These are phyloP conservation scores for Plenodomus lindquistii DNA, from an alignment of 2,329 filamentous ascomycete genomes.

Conservation along the genomic window DNA sequence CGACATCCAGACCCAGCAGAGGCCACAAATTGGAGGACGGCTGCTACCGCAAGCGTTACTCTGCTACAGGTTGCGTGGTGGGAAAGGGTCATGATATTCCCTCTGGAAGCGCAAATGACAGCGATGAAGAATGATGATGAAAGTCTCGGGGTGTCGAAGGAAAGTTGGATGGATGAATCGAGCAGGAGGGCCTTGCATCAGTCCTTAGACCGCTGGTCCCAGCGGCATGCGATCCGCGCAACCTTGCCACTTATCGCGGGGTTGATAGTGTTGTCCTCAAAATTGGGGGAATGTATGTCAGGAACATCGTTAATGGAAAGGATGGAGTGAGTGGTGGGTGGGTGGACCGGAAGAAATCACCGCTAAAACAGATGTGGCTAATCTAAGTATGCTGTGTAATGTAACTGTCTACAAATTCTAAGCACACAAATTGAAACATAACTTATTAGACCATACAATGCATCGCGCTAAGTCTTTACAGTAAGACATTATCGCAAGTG, in stretches of 20 bases:
- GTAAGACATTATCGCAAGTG: no score
- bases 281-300: background rate
- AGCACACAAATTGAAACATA: no score
- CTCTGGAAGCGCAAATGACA: constrained; percentile 1
- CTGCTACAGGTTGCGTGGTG: constrained; percentile 6
- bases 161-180: background rate
- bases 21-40: constrained; percentile 2
- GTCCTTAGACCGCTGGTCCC: constrained; percentile 3
- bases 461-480: no score
- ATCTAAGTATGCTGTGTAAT: no score
- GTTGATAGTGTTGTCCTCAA: background rate
- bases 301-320: no score
- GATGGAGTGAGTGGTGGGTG: no score
- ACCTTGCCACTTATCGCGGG: constrained; percentile 1
- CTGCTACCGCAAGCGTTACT: background rate
- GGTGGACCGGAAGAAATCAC: no score
- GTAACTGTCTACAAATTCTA: background rate
- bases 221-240: constrained; percentile 2
- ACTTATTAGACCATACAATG: no score
- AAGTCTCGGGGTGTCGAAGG: background rate
- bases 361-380: background rate
- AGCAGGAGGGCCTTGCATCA: background rate
- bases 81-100: constrained; percentile 7
- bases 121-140: background rate
- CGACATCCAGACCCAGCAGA: constrained; percentile 1